A percentile compares a stretch with the other conserved stretches of the same genome.
These are phyloP conservation scores for Apophysomyces trapeziformis DNA, from an alignment of 371 early-diverging fungal genomes.

Conservation along the genomic window DNA sequence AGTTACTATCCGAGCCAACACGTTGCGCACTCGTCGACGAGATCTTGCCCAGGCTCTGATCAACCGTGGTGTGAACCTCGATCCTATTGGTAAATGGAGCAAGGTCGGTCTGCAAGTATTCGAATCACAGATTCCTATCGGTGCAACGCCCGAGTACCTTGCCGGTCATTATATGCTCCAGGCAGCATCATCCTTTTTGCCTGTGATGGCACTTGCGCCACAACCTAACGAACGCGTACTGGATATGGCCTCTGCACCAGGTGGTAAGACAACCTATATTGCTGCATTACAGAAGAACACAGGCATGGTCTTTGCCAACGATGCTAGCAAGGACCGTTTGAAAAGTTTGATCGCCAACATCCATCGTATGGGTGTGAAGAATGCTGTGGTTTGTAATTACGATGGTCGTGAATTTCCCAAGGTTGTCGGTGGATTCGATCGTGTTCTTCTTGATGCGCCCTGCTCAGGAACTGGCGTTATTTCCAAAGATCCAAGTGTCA, in stretches of 20 bases:
- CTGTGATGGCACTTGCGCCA: conserved; percentile 97
- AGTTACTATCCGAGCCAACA: conserved; percentile 97
- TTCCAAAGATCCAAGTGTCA: conserved; percentile 97
- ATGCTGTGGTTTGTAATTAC: conserved; percentile 95
- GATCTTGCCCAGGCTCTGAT: conserved; percentile 95
- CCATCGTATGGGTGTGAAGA: conserved; percentile 94
- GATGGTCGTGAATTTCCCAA: conserved; percentile 97
- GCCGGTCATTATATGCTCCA: conserved; percentile 99
- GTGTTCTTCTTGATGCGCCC: conserved; percentile 98
- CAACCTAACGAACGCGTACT: conserved; percentile 93
- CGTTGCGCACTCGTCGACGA: conserved; percentile 92
- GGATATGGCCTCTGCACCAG: conserved; percentile 99
- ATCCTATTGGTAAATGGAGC: conserved; percentile 95
- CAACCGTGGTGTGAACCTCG: conserved; percentile 97
- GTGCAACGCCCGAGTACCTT: conserved; percentile 99
- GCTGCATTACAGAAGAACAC: conserved; percentile 98
- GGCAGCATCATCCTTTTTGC: conserved; percentile 97
- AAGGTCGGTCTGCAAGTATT: conserved; percentile 93
- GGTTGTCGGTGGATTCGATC: conserved; percentile 96
- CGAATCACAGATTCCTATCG: conserved; percentile 89
- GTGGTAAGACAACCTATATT: conserved; percentile 98
- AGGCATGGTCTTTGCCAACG: conserved; percentile 97
- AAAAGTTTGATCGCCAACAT: conserved; percentile 94
- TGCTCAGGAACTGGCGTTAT: conserved; percentile 99
- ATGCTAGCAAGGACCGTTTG: conserved; percentile 93